phyloP scores from a whole-genome alignment of 1,284 basidiomycete species.

The Heterobasidion occidentale region DNA sequence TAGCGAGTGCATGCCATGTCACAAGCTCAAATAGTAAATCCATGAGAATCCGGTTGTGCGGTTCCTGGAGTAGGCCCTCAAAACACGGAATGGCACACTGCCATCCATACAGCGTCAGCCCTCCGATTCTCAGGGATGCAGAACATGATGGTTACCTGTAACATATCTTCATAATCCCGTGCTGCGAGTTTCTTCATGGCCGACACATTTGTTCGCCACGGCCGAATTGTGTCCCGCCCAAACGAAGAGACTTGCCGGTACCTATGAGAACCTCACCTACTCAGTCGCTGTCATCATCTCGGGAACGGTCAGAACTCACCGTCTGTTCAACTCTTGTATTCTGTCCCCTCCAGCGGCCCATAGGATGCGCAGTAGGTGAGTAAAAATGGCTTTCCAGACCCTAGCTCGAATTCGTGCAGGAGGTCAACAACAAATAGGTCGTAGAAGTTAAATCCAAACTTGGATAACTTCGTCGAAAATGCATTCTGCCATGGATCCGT shows the following conservation, averaged over 20 bases:
- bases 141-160: slow-evolving; percentile 14
- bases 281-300: not conserved
- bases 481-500: not conserved
- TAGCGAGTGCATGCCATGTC: slow-evolving; percentile 23
- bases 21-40: slow-evolving; percentile 19
- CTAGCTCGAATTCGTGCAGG: slow-evolving; percentile 17
- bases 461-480: not conserved
- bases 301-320: not conserved
- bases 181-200: slow-evolving; percentile 20
- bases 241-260: slow-evolving; percentile 20
- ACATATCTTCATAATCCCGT: slow-evolving; percentile 21
- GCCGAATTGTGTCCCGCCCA: slow-evolving; percentile 17
- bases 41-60: slow-evolving; percentile 13
- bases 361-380: slow-evolving; percentile 1
- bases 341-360: not conserved
- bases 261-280: slow-evolving; percentile 3
- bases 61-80: slow-evolving; percentile 18
- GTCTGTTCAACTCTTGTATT: not conserved
- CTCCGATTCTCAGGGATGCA: not conserved
- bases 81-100: slow-evolving; percentile 23
- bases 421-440: slow-evolving; percentile 4
- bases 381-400: slow-evolving; percentile 14
- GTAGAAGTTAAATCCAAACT: not conserved
- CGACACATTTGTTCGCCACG: slow-evolving; percentile 18
- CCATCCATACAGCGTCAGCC: not conserved